Evolutionary conservation across 2,329 filamentous ascomycete species (phyloP).

Genomic region (Tricladium varicosporioides): DNA sequence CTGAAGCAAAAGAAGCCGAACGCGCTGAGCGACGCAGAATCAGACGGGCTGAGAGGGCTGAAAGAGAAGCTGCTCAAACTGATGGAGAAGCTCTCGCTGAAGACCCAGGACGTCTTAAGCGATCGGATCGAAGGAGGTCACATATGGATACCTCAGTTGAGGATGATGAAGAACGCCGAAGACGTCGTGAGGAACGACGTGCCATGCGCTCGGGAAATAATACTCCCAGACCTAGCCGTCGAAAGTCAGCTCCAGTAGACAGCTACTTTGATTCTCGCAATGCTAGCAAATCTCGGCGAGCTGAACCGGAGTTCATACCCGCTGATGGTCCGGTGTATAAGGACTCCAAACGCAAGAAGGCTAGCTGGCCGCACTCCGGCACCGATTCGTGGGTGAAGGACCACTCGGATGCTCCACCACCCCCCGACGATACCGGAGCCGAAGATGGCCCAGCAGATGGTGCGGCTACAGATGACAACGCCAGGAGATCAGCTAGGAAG

Average conservation of each 20-base stretch:
- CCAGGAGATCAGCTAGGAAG: slow-evolving; percentile 24
- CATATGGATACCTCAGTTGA: slow-evolving; percentile 44
- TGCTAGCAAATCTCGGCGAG: slow-evolving; percentile 39
- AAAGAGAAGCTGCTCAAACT: slow-evolving; percentile 41
- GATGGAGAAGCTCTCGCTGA: slow-evolving; percentile 46
- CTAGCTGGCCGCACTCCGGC: slow-evolving; percentile 60
- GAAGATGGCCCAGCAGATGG: slow-evolving; percentile 26
- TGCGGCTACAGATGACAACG: slow-evolving; percentile 27
- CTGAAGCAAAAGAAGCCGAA: slow-evolving; percentile 40
- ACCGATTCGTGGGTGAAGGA: slow-evolving; percentile 67
- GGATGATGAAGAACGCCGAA: slow-evolving; percentile 53
- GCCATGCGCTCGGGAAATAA: slow-evolving; percentile 38
- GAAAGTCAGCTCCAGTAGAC: slow-evolving; percentile 43
- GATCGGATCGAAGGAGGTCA: slow-evolving; percentile 48
- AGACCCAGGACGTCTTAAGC: slow-evolving; percentile 40
- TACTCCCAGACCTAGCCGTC: slow-evolving; percentile 37
- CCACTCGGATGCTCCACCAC: slow-evolving; percentile 59
- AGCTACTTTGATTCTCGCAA: slow-evolving; percentile 46
- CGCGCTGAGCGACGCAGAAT: slow-evolving; percentile 45
- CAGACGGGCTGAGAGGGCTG: slow-evolving; percentile 40
- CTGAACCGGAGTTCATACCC: slow-evolving; percentile 26
- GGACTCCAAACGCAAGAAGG: slow-evolving; percentile 28
- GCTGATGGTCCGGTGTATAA: slow-evolving; percentile 29
- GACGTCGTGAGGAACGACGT: slow-evolving; percentile 52
- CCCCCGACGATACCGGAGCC: slow-evolving; percentile 41